phyloP scores from a whole-genome alignment of 164 flowering plant species.

The Chloranthus sessilifolius region DNA sequence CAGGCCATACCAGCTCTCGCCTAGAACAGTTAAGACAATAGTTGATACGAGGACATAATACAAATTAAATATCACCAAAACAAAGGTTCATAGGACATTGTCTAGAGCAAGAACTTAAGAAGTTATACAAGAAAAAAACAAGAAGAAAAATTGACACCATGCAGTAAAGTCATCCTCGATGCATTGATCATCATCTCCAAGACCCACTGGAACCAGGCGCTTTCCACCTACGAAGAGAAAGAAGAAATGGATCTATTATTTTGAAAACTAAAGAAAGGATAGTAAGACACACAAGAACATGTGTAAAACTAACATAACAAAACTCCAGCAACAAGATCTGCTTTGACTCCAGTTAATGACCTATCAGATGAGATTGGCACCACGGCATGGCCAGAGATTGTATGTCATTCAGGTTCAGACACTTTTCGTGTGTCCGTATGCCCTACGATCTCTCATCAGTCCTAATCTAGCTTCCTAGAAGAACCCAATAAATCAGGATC shows the following conservation, averaged over 20 bases:
- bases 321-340: not conserved
- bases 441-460: too few relatives aligned
- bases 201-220: constrained; percentile 80
- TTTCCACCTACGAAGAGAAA: constrained; percentile 56
- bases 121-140: too few relatives aligned
- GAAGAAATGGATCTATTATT: not conserved
- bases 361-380: too few relatives aligned
- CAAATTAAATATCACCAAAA: not conserved
- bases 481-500: too few relatives aligned
- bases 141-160: constrained; percentile 38
- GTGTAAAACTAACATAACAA: not conserved
- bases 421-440: too few relatives aligned
- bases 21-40: constrained; percentile 27
- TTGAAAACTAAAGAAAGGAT: not conserved
- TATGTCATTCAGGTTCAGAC: too few relatives aligned
- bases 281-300: not conserved
- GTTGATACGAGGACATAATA: not conserved
- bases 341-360: too few relatives aligned
- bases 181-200: constrained; percentile 98
- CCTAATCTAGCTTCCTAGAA: too few relatives aligned
- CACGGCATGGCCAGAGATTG: too few relatives aligned
- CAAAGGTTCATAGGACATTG: not conserved
- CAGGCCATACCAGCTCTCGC: constrained; percentile 87
- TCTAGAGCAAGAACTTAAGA: not conserved
- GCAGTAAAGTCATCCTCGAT: constrained; percentile 95